Base-by-base conservation (phyloP, 768 basidiomycete genomes). In the Mycena kentingensis region DNA sequence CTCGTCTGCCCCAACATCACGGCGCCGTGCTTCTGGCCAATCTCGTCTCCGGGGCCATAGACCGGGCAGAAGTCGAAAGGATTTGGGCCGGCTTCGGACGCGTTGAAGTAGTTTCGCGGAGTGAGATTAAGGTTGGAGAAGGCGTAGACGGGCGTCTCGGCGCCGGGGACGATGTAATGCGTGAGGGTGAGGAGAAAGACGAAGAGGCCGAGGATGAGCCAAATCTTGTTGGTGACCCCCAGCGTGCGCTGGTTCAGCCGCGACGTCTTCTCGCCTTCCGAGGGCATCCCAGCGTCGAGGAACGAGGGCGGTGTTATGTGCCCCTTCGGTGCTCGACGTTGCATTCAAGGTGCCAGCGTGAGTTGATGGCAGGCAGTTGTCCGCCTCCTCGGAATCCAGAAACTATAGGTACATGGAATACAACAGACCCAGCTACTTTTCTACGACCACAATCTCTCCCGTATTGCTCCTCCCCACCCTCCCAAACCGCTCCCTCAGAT, bases 61-160 rank as follows among this genome's bases (percentile, higher is more conserved):
- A 84, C 78, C 0, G 96, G 96, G 67, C 96, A 99, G 68, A 98
- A 99, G 1, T 77, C 73, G 68, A 99, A 99, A 0, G 96, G 95
- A 50, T 82, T 85, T 6, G 79, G 76, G 21, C 79, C 77, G 13
- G 72, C 61, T 46, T 81, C 71, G 44, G 79, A 69, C 12, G 63
- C 60, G 73, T 95, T 93, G 52, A 97, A 75, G 67, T 96, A 96
- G 67, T 95, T 92, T 63, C 88, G 86, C 1, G 93, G 71, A 43
- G 79, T 78, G 29, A 89, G 74, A 52, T 79, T 73, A 2, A 75
- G 71, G 7, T 75, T 78, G 0, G 73, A 73, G 56, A 75, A 76
- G 63, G 58, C 50, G 43, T 54, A 50, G 22, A 60, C 10, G 36
- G 57, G 54, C 21, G 59, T 65, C 25, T 67, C 68, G 18, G 66